Percentiles rank a stretch among this genome's conserved stretches.
These are phyloP conservation scores for Fusarium sp. DNA, from an alignment of 2,329 filamentous ascomycete species.

Conservation along the genomic window DNA sequence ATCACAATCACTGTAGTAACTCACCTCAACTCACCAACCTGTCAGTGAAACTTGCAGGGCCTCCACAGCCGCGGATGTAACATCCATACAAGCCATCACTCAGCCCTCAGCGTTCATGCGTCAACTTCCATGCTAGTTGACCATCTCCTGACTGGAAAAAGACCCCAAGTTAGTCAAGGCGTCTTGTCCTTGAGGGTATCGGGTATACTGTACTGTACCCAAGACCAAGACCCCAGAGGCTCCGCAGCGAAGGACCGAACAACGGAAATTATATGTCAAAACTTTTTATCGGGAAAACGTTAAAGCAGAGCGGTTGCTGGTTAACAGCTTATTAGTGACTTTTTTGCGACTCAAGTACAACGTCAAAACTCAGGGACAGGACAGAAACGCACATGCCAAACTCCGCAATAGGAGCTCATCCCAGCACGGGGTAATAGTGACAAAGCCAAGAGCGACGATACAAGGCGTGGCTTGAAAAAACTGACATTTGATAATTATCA, in stretches of 20 bases:
- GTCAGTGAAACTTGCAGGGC: slow-evolving; percentile 19
- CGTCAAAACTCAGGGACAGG: slow-evolving; percentile 6
- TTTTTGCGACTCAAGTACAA: slow-evolving; percentile 1
- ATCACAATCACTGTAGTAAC: slow-evolving; percentile 23
- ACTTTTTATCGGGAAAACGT: slow-evolving; percentile 2
- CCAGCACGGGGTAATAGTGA: not conserved
- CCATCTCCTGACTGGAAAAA: not conserved
- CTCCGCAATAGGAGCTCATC: slow-evolving; percentile 11
- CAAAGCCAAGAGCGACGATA: not conserved
- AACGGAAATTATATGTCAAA: slow-evolving; percentile 9
- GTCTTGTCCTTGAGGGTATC: not conserved
- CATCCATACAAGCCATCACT: slow-evolving; percentile 8
- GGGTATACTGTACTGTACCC: not conserved
- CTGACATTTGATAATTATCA: slow-evolving; percentile 4
- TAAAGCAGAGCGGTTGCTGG: slow-evolving; percentile 3
- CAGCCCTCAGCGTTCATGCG: slow-evolving; percentile 8
- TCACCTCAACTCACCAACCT: slow-evolving; percentile 25
- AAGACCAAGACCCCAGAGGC: not conserved
- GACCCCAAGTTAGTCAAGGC: not conserved
- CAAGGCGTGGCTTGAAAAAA: slow-evolving; percentile 3
- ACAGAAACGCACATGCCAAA: slow-evolving; percentile 3
- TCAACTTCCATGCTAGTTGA: slow-evolving; percentile 13
- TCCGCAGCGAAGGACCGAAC: slow-evolving; percentile 5
- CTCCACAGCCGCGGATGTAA: slow-evolving; percentile 17
- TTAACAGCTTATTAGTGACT: slow-evolving; percentile 1